Percentiles rank a stretch among this genome's conserved stretches.
phyloP scores from a whole-genome alignment of 495 filamentous ascomycete genomes.

The Xylaria longipes region DNA sequence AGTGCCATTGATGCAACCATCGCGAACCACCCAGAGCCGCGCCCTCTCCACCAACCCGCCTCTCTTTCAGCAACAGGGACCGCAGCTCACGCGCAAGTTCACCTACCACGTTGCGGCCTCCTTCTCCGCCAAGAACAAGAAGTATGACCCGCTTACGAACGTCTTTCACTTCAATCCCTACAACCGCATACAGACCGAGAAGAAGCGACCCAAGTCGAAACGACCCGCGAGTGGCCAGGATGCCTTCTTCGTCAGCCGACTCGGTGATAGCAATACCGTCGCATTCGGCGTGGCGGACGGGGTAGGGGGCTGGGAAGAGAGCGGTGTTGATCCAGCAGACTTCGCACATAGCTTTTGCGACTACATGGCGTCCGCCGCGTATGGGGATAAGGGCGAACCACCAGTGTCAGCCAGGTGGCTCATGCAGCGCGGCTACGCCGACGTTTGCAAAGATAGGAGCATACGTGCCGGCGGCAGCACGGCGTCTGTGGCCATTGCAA shows the following conservation, averaged over 20 bases:
- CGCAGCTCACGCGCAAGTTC: conserved; percentile 48
- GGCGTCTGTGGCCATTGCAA: conserved; percentile 79
- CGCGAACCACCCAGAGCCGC: conserved; percentile 19
- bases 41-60: conserved; percentile 33
- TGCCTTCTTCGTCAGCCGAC: conserved; percentile 87
- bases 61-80: conserved; percentile 21
- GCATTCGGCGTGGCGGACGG: conserved; percentile 93
- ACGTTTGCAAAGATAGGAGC: conserved; percentile 71
- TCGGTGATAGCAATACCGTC: conserved; percentile 64
- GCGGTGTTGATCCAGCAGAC: conserved; percentile 88
- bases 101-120: conserved; percentile 71
- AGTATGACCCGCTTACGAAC: conserved; percentile 72
- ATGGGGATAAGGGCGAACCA: conserved; percentile 49
- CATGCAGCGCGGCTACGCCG: conserved; percentile 83
- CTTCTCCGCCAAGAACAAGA: conserved; percentile 77
- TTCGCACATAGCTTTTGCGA: conserved; percentile 95
- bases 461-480: conserved; percentile 89
- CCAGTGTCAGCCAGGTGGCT: conserved; percentile 69
- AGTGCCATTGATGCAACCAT: conserved; percentile 14
- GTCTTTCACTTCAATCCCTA: conserved; percentile 78
- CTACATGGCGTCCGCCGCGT: conserved; percentile 80
- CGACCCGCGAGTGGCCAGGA: conserved; percentile 89
- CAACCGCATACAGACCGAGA: conserved; percentile 60
- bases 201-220: conserved; percentile 55
- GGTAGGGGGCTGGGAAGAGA: conserved; percentile 92